A percentile compares a stretch with the other conserved stretches of the same genome.
These are phyloP conservation scores for Candida sp. DNA, from an alignment of 1,139 yeast species.

Conservation along the genomic window DNA sequence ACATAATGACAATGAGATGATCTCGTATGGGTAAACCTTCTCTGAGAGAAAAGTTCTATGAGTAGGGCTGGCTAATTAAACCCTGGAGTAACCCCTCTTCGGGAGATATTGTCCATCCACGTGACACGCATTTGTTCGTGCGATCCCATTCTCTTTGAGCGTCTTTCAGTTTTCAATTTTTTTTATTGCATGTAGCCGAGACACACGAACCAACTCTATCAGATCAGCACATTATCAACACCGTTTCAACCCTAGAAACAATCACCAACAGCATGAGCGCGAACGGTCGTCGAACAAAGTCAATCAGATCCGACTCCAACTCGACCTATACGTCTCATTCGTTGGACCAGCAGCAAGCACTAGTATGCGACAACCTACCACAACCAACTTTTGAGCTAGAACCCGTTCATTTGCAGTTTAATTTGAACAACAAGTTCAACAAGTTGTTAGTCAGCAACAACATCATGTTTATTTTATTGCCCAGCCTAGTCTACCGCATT, in stretches of 20 bases:
- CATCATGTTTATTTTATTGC: constrained; percentile 37
- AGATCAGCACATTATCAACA: background rate
- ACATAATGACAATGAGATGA: too few species aligned
- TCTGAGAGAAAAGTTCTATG: too few species aligned
- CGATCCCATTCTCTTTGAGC: background rate
- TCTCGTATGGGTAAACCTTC: too few species aligned
- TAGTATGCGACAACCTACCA: constrained; percentile 16
- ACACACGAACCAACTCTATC: too few species aligned
- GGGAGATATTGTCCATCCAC: too few species aligned
- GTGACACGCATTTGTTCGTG: too few species aligned
- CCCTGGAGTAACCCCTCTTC: too few species aligned
- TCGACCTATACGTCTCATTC: constrained; percentile 16
- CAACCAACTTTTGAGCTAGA: constrained; percentile 40
- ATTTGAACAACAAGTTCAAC: constrained; percentile 28
- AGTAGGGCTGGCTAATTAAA: too few species aligned
- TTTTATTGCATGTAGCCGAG: background rate
- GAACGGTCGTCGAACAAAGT: constrained; percentile 3
- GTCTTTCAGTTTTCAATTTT: too few species aligned
- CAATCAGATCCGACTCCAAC: constrained; percentile 3
- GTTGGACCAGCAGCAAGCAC: constrained; percentile 14
- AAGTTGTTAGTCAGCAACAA: constrained; percentile 34
- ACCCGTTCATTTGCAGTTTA: constrained; percentile 47
- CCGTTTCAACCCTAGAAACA: too few species aligned
- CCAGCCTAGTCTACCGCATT: constrained; percentile 28
- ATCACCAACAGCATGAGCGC: background rate